phyloP scores from a whole-genome alignment of 495 filamentous ascomycete genomes.

The Talaromyces thailandensis region DNA sequence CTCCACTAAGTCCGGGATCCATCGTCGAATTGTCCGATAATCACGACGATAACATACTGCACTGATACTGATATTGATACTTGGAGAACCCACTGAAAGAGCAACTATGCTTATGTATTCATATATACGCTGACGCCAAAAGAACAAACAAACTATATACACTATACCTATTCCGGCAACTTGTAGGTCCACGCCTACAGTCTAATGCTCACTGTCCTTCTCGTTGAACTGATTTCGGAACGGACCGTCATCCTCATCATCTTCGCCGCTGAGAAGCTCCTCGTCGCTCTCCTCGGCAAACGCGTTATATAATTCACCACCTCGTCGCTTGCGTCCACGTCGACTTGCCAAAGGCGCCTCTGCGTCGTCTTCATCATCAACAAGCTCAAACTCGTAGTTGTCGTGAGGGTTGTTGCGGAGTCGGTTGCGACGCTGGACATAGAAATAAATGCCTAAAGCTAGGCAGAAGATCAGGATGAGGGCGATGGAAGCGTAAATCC shows the following conservation, averaged over 20 bases:
- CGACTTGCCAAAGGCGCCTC: constrained; percentile 27
- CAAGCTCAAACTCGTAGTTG: constrained; percentile 90
- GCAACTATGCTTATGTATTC: background rate
- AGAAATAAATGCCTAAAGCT: constrained; percentile 72
- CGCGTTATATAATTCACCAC: constrained; percentile 85
- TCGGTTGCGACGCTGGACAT: constrained; percentile 65
- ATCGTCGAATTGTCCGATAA: background rate
- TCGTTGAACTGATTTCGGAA: constrained; percentile 24
- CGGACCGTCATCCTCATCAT: constrained; percentile 33
- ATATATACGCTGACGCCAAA: background rate
- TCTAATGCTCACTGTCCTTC: background rate
- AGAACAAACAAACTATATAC: background rate
- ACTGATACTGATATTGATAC: no score
- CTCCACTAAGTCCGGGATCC: background rate
- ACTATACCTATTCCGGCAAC: background rate
- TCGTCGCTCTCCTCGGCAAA: constrained; percentile 80
- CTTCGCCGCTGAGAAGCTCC: constrained; percentile 51
- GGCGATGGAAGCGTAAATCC: constrained; percentile 83
- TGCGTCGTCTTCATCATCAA: constrained; percentile 73
- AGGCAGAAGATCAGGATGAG: constrained; percentile 81
- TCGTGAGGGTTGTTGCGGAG: constrained; percentile 66
- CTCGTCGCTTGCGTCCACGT: constrained; percentile 43
- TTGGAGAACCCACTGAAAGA: background rate
- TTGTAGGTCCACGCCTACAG: background rate
- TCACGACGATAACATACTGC: background rate